Evolutionary conservation across 768 basidiomycete genomes (phyloP), one percentile per base, ranked within the genome.

Genomic region (Lactarius indigo): DNA sequence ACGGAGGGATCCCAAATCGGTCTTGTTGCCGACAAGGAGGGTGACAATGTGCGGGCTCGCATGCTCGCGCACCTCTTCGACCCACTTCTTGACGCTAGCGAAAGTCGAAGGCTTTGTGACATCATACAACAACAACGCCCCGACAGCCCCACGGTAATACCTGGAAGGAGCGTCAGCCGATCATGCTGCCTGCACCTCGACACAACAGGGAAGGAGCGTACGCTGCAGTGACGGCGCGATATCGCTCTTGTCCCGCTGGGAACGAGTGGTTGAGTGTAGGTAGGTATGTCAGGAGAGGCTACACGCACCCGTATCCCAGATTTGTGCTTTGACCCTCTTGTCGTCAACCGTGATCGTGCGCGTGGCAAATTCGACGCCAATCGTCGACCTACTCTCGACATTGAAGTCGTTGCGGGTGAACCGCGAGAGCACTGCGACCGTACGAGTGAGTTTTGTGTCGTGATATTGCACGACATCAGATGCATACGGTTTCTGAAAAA

Each of bases 371-470:
- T 98, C 96, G 72, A 99, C 96, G 62, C 97, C 96, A 76, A 99
- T 98, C 31, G 97, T 99, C 68, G 96, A 98, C 83, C 98, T 98
- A 54, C 95, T 94, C 76, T 98, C 97, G 71, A 96, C 84, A 82
- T 96, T 97, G 88, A 99, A 99, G 79, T 98, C 96, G 75, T 98
- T 98, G 73, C 96, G 89, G 71, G 96, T 98, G 87, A 99, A 99
- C 75, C 96, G 94, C 80, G 94, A 96, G 76, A 99, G 95, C 79
- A 99, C 97, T 99, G 76, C 41, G 52, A 23, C 26, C 58, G 59
- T 61, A 57, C 52, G 68, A 66, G 57, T 61, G 61, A 69, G 59
- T 66, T 62, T 28, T 39, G 26, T 18, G 26, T 37, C 13, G 15
- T 52, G 50, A 28, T 31, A 50, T 31, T 37, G 37, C 31, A 2